Evolutionary conservation across 768 basidiomycete species (phyloP), one percentile per base, ranked within the genome.

Genomic region (Phylloporus arenicola): DNA sequence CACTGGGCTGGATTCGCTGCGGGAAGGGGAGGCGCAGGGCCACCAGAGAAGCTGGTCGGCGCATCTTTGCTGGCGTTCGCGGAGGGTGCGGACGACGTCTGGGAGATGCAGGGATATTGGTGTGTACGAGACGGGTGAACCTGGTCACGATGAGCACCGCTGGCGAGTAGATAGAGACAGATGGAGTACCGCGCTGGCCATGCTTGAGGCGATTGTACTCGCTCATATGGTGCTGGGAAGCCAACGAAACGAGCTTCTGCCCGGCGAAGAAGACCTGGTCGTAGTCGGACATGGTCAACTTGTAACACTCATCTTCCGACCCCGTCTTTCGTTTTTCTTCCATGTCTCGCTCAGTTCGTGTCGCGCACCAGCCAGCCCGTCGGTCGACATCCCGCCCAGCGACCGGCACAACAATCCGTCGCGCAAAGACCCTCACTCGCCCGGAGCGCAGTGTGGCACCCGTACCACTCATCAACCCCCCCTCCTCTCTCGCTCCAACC

Each of bases 381-480:
- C 30, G 61, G 48, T 48, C 61, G 27, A 86, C 84, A 10, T 71
- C 77, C 44, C 75, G 81, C 46, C 74, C 76, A 43, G 76, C 82
- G 14, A 69, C 77, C 27, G 79, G 77, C 40, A 69, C 86, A 43
- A 74, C 86, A 44, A 74, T 92, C 49, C 84, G 86, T 48, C 80
- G 94, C 47, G 90, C 89, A 64, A 99, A 98, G 76, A 99, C 96
- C 6, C 83, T 99, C 58, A 97, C 91, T 45, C 81, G 92, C 51
- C 96, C 96, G 62, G 96, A 99, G 74, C 84, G 96, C 50, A 79
- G 89, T 64, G 89, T 97, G 43, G 92, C 92, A 4, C 91, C 93
- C 31, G 87, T 88, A 14, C 94, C 95, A 5, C 84, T 99, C 62
- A 94, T 99, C 54, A 92, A 89, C 48, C 92, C 94, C 6, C 80